phyloP scores from a whole-genome alignment of 2,329 filamentous ascomycete species.

The Cladophialophora carrionii region DNA sequence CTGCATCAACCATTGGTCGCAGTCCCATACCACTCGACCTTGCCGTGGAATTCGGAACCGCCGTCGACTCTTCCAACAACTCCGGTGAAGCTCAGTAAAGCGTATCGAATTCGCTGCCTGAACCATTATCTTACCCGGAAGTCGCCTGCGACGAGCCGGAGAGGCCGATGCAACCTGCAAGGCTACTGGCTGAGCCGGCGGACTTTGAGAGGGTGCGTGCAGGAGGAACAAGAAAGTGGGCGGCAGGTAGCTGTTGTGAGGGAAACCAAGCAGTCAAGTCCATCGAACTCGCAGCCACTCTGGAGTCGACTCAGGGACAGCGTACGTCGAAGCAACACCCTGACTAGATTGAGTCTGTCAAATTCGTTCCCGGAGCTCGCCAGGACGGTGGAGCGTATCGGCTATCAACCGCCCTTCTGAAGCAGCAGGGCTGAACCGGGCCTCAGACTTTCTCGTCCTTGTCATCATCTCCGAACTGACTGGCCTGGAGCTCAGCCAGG shows the following conservation, averaged over 20 bases:
- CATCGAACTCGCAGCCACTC: background rate
- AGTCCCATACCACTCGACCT: constrained; percentile 5
- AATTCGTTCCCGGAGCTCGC: constrained; percentile 1
- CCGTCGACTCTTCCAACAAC: constrained; percentile 6
- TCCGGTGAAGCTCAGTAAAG: constrained; percentile 2
- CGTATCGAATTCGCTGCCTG: constrained; percentile 8
- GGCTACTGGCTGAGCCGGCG: constrained; percentile 13
- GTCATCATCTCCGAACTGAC: constrained; percentile 18
- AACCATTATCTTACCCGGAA: background rate
- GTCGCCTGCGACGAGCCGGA: background rate
- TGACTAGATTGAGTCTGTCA: background rate
- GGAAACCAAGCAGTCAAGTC: background rate
- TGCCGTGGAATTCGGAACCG: background rate
- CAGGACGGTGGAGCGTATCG: background rate
- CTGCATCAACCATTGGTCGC: background rate
- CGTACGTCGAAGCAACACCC: background rate
- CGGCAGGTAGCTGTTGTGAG: background rate
- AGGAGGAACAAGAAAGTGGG: background rate
- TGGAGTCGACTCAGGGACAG: constrained; percentile 7
- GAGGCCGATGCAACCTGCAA: background rate
- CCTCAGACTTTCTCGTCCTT: background rate
- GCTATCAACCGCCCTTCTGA: background rate
- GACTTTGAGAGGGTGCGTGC: constrained; percentile 13
- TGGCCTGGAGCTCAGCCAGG: constrained; percentile 61
- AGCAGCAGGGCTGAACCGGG: background rate